phyloP scores from a whole-genome alignment of 2,329 filamentous ascomycete species.

The Sarocladium strictum region DNA sequence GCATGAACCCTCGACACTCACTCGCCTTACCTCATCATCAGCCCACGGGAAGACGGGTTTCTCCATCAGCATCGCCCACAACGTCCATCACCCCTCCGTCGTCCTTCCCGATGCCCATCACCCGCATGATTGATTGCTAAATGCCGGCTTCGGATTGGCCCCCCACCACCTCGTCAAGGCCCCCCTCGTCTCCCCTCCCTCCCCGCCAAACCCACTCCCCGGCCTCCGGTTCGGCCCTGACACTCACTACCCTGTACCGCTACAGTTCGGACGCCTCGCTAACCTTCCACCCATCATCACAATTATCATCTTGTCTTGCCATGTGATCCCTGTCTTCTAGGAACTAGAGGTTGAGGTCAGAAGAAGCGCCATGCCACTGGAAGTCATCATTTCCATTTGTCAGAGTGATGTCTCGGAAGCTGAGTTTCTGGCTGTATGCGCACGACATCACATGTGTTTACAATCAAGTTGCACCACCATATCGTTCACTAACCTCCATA shows the following conservation, averaged over 20 bases:
- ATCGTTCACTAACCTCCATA: too few relatives aligned
- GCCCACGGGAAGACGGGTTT: conserved; percentile 8
- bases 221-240: conserved; percentile 2
- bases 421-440: too few relatives aligned
- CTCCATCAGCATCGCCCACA: conserved; percentile 11
- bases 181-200: conserved; percentile 8
- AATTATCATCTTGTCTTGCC: too few relatives aligned
- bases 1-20: too few relatives aligned
- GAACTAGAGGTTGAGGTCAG: too few relatives aligned
- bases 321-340: too few relatives aligned
- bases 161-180: neutral
- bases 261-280: too few relatives aligned
- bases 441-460: too few relatives aligned
- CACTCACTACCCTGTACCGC: neutral
- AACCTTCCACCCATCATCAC: too few relatives aligned
- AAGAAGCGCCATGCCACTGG: too few relatives aligned
- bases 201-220: conserved; percentile 7
- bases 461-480: too few relatives aligned
- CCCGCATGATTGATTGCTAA: conserved; percentile 22
- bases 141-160: conserved; percentile 18
- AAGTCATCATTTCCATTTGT: too few relatives aligned
- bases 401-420: neutral
- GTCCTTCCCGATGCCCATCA: neutral
- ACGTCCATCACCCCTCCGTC: neutral
- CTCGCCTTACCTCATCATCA: neutral